Percentiles rank a stretch among this genome's conserved stretches.
These are phyloP conservation scores for Zhuliangozyma blackwelliae DNA, from an alignment of 1,139 yeast species.

Conservation along the genomic window DNA sequence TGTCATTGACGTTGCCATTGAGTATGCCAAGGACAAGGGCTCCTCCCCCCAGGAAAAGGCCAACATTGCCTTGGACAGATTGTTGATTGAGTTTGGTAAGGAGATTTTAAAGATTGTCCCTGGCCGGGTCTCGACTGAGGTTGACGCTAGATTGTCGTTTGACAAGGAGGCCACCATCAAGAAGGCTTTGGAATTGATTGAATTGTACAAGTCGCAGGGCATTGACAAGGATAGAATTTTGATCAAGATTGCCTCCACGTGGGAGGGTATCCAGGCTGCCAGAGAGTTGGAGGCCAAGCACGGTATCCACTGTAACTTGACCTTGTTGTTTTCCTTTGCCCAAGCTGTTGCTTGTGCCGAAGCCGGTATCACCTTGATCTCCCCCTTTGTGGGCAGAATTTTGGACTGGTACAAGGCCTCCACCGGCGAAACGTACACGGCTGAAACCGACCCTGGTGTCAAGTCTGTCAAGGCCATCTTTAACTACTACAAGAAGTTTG, in stretches of 20 bases:
- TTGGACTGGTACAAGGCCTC: slow-evolving; percentile 97
- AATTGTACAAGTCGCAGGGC: slow-evolving; percentile 78
- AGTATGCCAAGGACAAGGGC: slow-evolving; percentile 71
- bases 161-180: slow-evolving; percentile 89
- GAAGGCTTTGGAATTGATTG: slow-evolving; percentile 87
- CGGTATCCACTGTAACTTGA: slow-evolving; percentile 92
- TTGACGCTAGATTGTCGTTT: slow-evolving; percentile 95
- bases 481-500: slow-evolving; percentile 98
- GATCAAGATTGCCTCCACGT: slow-evolving; percentile 96
- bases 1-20: slow-evolving; percentile 87
- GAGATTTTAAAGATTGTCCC: slow-evolving; percentile 94
- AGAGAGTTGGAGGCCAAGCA: slow-evolving; percentile 87
- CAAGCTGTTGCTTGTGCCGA: slow-evolving; percentile 99
- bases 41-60: slow-evolving; percentile 47
- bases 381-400: slow-evolving; percentile 99
- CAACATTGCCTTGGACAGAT: slow-evolving; percentile 78
- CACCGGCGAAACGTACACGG: slow-evolving; percentile 82
- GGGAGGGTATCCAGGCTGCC: slow-evolving; percentile 99
- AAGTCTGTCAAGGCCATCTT: slow-evolving; percentile 77
- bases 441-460: slow-evolving; percentile 95
- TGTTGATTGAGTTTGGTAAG: slow-evolving; percentile 93
- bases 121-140: slow-evolving; percentile 99
- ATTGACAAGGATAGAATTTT: slow-evolving; percentile 83
- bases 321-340: slow-evolving; percentile 87
- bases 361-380: slow-evolving; percentile 91